Conservation (phyloP, 129 eudicot genomes). For the Pseudognaphalium luteoalbum region DNA sequence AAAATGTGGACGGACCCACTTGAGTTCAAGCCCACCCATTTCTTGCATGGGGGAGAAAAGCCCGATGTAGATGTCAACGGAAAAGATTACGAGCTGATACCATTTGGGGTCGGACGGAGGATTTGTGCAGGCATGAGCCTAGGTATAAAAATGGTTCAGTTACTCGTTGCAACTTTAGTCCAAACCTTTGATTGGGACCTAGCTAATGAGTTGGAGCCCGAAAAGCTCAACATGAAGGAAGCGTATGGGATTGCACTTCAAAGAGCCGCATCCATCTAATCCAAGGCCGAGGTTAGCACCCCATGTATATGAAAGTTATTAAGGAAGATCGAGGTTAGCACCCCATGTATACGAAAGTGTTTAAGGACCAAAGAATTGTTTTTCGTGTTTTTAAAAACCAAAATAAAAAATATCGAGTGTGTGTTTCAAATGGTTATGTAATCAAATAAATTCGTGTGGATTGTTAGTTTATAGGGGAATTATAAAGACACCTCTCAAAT, state of each 20-base stretch:
- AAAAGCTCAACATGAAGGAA: conserved; percentile 68
- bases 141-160: conserved; percentile 81
- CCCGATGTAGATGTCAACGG: conserved; percentile 54
- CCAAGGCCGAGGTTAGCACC: conserved; percentile 55
- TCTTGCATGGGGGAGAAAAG: conserved; percentile 60
- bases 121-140: conserved; percentile 82
- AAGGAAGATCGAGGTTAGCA: conserved; percentile 45
- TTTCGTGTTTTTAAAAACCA: no score
- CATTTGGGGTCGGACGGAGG: conserved; percentile 83
- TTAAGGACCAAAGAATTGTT: neutral
- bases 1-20: conserved; percentile 68
- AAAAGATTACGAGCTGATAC: conserved; percentile 70
- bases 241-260: conserved; percentile 83
- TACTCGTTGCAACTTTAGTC: conserved; percentile 64
- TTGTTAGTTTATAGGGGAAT: no score
- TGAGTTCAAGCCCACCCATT: conserved; percentile 60
- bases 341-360: conserved; percentile 36
- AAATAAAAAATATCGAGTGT: no score
- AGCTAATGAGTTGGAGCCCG: conserved; percentile 39
- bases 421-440: no score
- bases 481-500: no score
- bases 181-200: conserved; percentile 70
- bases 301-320: conserved; percentile 37
- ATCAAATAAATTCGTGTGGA: no score
- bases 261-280: conserved; percentile 50